phyloP scores from a whole-genome alignment of 2,329 filamentous ascomycete species.

The Sporothrix phasma region DNA sequence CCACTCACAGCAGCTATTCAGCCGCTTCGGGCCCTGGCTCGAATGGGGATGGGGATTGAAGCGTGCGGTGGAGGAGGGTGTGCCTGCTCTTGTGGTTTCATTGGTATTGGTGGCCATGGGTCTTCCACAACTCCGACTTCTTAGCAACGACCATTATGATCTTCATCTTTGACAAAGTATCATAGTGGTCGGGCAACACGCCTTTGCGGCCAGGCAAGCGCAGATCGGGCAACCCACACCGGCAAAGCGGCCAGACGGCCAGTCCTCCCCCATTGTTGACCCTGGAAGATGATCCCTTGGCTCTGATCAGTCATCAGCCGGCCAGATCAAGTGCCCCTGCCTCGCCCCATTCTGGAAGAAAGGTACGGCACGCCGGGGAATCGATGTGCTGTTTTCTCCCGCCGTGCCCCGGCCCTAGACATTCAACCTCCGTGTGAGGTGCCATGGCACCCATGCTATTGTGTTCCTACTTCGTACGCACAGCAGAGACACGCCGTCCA shows the following conservation, averaged over 20 bases:
- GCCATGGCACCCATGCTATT: background rate
- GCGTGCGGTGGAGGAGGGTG: background rate
- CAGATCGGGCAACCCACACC: background rate
- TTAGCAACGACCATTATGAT: background rate
- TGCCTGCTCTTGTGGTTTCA: background rate
- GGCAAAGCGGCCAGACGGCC: background rate
- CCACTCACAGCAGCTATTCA: conserved; percentile 1
- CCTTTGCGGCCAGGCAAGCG: background rate
- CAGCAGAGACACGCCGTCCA: background rate
- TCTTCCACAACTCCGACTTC: background rate
- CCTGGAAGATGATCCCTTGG: background rate
- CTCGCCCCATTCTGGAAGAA: background rate
- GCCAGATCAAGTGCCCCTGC: background rate
- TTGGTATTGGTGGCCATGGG: background rate
- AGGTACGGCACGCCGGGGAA: too few species aligned
- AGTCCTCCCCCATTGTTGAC: background rate
- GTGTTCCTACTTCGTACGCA: background rate
- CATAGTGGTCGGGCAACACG: background rate
- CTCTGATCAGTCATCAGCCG: background rate
- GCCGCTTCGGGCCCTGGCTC: background rate
- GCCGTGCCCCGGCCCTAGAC: background rate
- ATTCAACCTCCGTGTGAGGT: background rate
- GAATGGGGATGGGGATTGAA: background rate
- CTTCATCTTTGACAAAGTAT: background rate
- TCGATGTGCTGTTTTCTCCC: background rate